Percentiles rank a stretch among this genome's conserved stretches.
These are phyloP conservation scores for Candida pseudofarinosa DNA, from an alignment of 805 yeast species.

Conservation along the genomic window DNA sequence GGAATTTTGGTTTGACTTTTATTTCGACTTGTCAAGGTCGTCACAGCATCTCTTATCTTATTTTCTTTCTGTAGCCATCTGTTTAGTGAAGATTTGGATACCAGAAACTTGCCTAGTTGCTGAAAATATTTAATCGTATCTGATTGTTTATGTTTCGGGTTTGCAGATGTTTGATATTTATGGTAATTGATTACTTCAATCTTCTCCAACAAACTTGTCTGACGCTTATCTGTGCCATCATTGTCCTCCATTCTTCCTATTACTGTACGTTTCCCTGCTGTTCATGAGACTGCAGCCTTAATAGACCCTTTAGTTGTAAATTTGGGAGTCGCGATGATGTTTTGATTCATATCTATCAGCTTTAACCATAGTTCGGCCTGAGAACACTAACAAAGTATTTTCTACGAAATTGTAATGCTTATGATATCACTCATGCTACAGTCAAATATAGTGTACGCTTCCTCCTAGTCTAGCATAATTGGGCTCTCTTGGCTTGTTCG, in stretches of 20 bases:
- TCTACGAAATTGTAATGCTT: no score
- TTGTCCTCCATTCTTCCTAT: not conserved
- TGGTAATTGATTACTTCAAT: slow-evolving; percentile 17
- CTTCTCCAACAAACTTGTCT: slow-evolving; percentile 11
- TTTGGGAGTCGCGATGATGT: not conserved
- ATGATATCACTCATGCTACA: no score
- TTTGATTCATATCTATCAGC: not conserved
- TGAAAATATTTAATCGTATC: slow-evolving; percentile 15
- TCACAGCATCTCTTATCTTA: slow-evolving; percentile 8
- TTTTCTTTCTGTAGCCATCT: slow-evolving; percentile 14
- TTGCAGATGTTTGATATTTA: slow-evolving; percentile 11
- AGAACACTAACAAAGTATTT: not conserved
- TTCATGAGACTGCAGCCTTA: not conserved
- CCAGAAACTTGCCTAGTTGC: slow-evolving; percentile 8
- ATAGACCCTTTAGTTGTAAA: not conserved
- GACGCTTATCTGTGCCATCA: not conserved
- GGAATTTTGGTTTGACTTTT: slow-evolving; percentile 4
- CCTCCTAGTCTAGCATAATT: no score
- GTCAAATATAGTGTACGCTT: no score
- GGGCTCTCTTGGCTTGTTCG: no score
- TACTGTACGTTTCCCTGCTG: not conserved
- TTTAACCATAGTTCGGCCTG: no score
- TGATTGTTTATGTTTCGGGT: slow-evolving; percentile 16
- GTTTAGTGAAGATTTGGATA: slow-evolving; percentile 14
- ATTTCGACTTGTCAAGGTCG: slow-evolving; percentile 3